Evolutionary conservation across 208 protist genomes (phyloP), one percentile per base, ranked within the genome.

Genomic region (Naegleria fowleri): DNA sequence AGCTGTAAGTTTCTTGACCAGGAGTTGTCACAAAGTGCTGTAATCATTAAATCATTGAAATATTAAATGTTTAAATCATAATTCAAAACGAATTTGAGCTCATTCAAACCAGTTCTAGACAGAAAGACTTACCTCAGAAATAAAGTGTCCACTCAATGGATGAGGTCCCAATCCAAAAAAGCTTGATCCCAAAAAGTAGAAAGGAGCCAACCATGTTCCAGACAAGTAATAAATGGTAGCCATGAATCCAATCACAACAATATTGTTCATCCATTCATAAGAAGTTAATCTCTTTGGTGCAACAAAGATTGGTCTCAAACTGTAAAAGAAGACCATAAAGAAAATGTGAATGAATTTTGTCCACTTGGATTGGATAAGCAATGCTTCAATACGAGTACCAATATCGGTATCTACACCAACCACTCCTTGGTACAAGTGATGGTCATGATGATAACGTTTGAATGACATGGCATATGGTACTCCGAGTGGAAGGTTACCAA

Each of bases 1-100:
- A 99, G 5, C 97, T 98, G 92, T 98, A 99, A 19, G 98, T 99
- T 94, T 99, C 97, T 90, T 96, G 94, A 29, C 92, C 93, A 39
- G 96, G 95, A 29, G 94, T 92, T 22, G 92, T 93, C 38, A 92
- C 92, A 91, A 97, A 97, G 41, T 88, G 84, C n/a, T 88, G 43
- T 48, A 48, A 48, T 48, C 43, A 92, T 98, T 97, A 94, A 67
- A 67, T 67, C 4, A 67, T 67, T 4, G 6, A 29, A 29, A 29
- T 67, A 58, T 19, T 19, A 19, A 58, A 19, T 58, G 15, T 15
- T 58, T 19, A 19, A 5, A 58, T 58, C 51, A 58, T 58, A 15
- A 58, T n/a, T n/a, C n/a, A n/a, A n/a, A n/a, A n/a, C n/a, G n/a
- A n/a, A n/a, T n/a, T n/a, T n/a, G n/a, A n/a, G n/a, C n/a, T n/a